phyloP scores from a whole-genome alignment of 495 filamentous ascomycete genomes.

The Tuber indicum region DNA sequence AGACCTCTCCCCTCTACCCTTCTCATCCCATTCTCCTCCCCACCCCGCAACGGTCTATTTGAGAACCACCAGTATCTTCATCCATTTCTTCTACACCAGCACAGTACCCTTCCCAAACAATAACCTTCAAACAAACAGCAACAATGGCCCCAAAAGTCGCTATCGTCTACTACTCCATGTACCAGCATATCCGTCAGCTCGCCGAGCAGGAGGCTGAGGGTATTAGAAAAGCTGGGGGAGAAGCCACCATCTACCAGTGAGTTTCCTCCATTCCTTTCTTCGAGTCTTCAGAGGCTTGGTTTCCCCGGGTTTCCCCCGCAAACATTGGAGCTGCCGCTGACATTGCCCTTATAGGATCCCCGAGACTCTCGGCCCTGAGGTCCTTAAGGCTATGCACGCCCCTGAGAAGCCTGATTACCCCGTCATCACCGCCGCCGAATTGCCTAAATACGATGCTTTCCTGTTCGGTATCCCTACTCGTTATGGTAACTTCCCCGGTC shows the following conservation, averaged over 20 bases:
- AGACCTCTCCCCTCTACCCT: slow-evolving; percentile 13
- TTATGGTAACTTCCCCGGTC: slow-evolving; percentile 95
- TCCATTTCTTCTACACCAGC: slow-evolving; percentile 13
- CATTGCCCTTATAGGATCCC: slow-evolving; percentile 51
- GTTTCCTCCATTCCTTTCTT: slow-evolving; percentile 27
- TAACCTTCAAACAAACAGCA: slow-evolving; percentile 16
- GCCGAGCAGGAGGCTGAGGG: slow-evolving; percentile 87
- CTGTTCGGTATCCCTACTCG: slow-evolving; percentile 96
- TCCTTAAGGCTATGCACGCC: slow-evolving; percentile 83
- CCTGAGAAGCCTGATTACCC: slow-evolving; percentile 68
- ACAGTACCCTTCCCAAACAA: slow-evolving; percentile 14
- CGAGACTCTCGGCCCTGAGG: slow-evolving; percentile 79
- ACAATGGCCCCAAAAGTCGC: slow-evolving; percentile 88
- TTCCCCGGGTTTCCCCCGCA: neutral
- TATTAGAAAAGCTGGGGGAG: slow-evolving; percentile 79
- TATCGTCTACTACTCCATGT: slow-evolving; percentile 92
- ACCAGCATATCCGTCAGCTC: slow-evolving; percentile 79
- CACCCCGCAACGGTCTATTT: slow-evolving; percentile 3
- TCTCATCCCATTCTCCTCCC: slow-evolving; percentile 17
- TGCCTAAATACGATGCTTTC: slow-evolving; percentile 81
- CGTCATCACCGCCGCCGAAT: slow-evolving; percentile 52
- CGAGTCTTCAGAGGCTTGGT: slow-evolving; percentile 3
- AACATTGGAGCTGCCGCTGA: slow-evolving; percentile 16
- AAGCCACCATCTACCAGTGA: slow-evolving; percentile 73
- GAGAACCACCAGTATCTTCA: slow-evolving; percentile 11